These are phyloP conservation scores for Clonostachys solani DNA, from an alignment of 2,329 filamentous ascomycete species.

Conservation along the genomic window DNA sequence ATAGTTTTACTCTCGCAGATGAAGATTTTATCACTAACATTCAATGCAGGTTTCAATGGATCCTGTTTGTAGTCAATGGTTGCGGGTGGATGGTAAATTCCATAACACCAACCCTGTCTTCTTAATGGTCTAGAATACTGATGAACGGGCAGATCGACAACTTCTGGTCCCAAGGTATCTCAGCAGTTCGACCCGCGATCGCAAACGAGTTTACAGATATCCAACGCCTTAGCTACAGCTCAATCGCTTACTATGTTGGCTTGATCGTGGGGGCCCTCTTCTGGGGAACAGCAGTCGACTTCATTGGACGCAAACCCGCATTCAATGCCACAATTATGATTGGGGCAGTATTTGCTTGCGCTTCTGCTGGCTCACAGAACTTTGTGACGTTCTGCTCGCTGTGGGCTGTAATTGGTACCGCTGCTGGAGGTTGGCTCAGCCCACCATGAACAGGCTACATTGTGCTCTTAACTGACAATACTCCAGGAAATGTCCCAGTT, in stretches of 20 bases:
- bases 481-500: slow-evolving; percentile 33
- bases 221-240: slow-evolving; percentile 20
- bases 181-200: slow-evolving; percentile 22
- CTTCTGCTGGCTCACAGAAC: slow-evolving; percentile 51
- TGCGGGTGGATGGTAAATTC: slow-evolving; percentile 33
- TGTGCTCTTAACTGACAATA: too few relatives aligned
- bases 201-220: slow-evolving; percentile 26
- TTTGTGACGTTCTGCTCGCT: slow-evolving; percentile 53
- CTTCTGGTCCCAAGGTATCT: slow-evolving; percentile 29
- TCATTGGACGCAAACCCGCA: slow-evolving; percentile 35
- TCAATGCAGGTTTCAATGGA: slow-evolving; percentile 30
- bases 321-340: slow-evolving; percentile 40
- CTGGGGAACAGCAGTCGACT: slow-evolving; percentile 34
- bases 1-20: not conserved
- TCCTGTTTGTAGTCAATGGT: slow-evolving; percentile 36
- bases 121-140: too few relatives aligned
- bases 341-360: slow-evolving; percentile 49
- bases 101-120: too few relatives aligned
- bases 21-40: too few relatives aligned
- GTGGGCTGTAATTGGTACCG: slow-evolving; percentile 41
- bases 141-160: slow-evolving; percentile 21
- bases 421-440: slow-evolving; percentile 20
- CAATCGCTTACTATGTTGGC: slow-evolving; percentile 30
- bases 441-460: too few relatives aligned
- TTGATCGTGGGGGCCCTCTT: slow-evolving; percentile 39